Evolutionary conservation across 768 basidiomycete species (phyloP), one percentile per base, ranked within the genome.

Genomic region (Chalciporus piperatus): DNA sequence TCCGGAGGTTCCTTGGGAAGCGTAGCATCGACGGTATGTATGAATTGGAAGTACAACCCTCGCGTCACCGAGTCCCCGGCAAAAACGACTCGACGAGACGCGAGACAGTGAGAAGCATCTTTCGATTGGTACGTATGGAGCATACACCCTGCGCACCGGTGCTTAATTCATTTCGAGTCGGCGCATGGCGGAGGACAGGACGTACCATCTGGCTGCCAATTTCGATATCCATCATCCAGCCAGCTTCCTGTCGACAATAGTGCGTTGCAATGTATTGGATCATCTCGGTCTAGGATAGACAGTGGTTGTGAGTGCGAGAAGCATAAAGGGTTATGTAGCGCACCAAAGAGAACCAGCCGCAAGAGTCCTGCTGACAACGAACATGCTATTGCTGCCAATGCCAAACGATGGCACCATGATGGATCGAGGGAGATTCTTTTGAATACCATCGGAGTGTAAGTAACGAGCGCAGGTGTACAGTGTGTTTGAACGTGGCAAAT

Each of bases 181-280:
- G 11, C 13, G 45, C n/a, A 33, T 47, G 27, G 50, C 32, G 87
- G 53, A 47, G 47, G 13, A 56, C 63, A 47, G 47, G 13, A 56
- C 63, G 52, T 52, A 46, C 92, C 91, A 54, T 91, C 81, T 3
- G 93, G 93, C 65, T 97, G 93, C 93, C 93, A 97, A 61, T 85
- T 86, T 54, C 67, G 74, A 64, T 78, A 76, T 37, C 65, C 69
- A 22, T 70, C 65, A 64, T 92, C 92, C 49, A 92, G 67, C 92
- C 92, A 96, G 59, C 78, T 80, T 25, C 93, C 93, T 37, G 74
- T 74, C 43, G 76, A 85, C 42, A 93, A 66, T 23, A 94, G 68
- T 5, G 89, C 77, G 51, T 78, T 72, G 64, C 93, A 95, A 62
- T 82, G 87, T 47, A 79, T 74, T 13, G 86, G 82, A 67, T 94